Evolutionary conservation across 2,329 filamentous ascomycete genomes (phyloP), one percentile per base, ranked within the genome.

Genomic region (Aureobasidium mangrovei): DNA sequence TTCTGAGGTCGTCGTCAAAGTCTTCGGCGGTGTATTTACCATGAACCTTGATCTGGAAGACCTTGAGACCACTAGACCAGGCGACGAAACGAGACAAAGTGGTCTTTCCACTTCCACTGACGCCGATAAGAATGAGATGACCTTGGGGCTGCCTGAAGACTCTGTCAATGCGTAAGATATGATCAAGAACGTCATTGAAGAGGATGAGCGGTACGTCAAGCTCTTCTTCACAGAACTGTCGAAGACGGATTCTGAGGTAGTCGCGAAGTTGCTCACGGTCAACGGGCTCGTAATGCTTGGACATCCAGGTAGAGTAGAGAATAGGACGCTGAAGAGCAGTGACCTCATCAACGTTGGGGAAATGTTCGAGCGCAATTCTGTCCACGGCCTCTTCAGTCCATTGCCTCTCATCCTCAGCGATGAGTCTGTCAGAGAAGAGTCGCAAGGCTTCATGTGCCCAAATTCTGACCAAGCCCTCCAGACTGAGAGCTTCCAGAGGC

Each of bases 21-120:
- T 99, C 93, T 67, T 97, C 93, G 1, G 88, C 88, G 12, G 93
- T 96, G 72, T 98, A 99, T 68, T 91, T 96, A 60, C 93, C 93
- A 65, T 99, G 93, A 0, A 98, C 93, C 77, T 98, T 99, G 79
- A 99, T 98, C 73, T 99, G 93, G 79, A 96, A 98, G 39, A 98
- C 91, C 68, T 91, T 95, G 57, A 99, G 78, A 56, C 94, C 94
- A 65, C 98, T 99, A 93, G 98, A 98, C 93, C 93, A 99, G 44
- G 93, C 93, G 57, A 98, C 93, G 60, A 99, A 99, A 55, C 94
- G 86, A 32, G 94, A 97, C 9, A 99, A 74, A 0, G 93, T 99
- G 3, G 93, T 99, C 77, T 99, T 99, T 72, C 93, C 93, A 76
- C 89, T 95, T 61, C 93, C 94, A 68, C 93, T 98, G 53, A 98